Conservation (phyloP, 2,329 filamentous ascomycete genomes). For the Epichloe glyceriae region DNA sequence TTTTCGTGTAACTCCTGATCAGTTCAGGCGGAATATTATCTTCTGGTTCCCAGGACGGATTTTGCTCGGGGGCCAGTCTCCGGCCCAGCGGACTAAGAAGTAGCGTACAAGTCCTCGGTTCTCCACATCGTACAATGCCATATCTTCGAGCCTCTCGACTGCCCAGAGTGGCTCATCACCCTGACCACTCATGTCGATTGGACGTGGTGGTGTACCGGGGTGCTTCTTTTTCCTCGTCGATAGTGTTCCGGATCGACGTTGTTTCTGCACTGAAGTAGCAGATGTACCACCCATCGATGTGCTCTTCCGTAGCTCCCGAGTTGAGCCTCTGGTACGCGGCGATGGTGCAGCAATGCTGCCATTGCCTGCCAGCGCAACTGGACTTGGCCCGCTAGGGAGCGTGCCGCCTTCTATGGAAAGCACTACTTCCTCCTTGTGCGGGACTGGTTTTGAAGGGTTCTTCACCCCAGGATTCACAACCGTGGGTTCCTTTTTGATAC, state of each 20-base stretch:
- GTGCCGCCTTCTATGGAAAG: conserved; percentile 2
- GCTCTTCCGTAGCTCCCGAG: not conserved
- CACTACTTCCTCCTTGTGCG: not conserved
- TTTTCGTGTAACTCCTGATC: conserved; percentile 27
- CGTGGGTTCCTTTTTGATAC: not conserved
- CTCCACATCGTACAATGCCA: conserved; percentile 24
- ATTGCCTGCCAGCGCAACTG: not conserved
- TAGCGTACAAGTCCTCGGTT: conserved; percentile 24
- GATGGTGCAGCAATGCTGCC: not conserved
- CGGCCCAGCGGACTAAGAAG: conserved; percentile 43
- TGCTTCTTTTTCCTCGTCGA: conserved; percentile 1
- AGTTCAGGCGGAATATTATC: conserved; percentile 32
- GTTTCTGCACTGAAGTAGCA: not conserved
- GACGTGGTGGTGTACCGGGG: not conserved
- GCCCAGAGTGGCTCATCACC: conserved; percentile 23
- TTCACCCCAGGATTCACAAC: not conserved
- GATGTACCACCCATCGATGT: not conserved
- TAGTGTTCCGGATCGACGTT: not conserved
- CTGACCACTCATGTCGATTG: not conserved
- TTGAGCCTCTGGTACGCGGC: not conserved
- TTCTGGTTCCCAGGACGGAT: conserved; percentile 46
- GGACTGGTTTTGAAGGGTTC: not conserved
- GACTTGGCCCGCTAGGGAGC: not conserved
- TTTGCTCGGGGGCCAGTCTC: conserved; percentile 43
- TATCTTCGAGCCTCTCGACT: conserved; percentile 32